Base-by-base conservation (phyloP, 768 basidiomycete species). In the Tremella fuciformis region DNA sequence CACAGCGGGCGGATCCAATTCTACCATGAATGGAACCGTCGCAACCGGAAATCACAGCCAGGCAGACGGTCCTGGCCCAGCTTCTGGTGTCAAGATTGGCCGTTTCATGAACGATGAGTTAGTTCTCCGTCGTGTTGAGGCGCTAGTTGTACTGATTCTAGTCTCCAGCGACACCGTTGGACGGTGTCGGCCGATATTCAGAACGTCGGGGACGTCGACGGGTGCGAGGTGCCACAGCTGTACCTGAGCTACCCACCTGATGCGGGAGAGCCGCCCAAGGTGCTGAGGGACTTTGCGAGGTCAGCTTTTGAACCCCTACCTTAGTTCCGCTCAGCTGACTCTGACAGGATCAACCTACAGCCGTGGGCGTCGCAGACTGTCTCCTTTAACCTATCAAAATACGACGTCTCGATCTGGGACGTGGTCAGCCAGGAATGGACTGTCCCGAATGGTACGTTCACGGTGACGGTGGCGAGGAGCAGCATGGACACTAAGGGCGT, bases 171-270 rank as follows among this genome's bases (percentile, higher is more conserved):
- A 50, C 67, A 66, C 25, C 66, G 64, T 19, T 75, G 67, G 65
- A 63, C 59, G 13, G 60, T 74, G 8, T 60, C 67, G 0, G 65
- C 60, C 16, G 71, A 74, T 50, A 60, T 76, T 29, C 67, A 72
- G 50, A 76, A 76, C 24, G 62, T 66, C 18, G 75, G 75, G 0
- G 47, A 50, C 21, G 60, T 72, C 1, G 56, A 73, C 24, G 75
- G 75, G 7, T 76, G 75, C 53, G 73, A 76, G 22, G 65, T 76
- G 7, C 73, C 75, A 8, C 75, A 76, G 50, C 57, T 76, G n/a
- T 76, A 76, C 53, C 60, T 76, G 8, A 54, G 56, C 8, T 73
- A 63, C 53, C 71, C 71, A 3, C n/a, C 48, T 2, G 37, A 26
- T 9, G 62, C 67, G 8, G 69, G 69, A 2, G 71, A 73, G 51